phyloP scores from a whole-genome alignment of 1,139 yeast species.

The Citeromyces siamensis region DNA sequence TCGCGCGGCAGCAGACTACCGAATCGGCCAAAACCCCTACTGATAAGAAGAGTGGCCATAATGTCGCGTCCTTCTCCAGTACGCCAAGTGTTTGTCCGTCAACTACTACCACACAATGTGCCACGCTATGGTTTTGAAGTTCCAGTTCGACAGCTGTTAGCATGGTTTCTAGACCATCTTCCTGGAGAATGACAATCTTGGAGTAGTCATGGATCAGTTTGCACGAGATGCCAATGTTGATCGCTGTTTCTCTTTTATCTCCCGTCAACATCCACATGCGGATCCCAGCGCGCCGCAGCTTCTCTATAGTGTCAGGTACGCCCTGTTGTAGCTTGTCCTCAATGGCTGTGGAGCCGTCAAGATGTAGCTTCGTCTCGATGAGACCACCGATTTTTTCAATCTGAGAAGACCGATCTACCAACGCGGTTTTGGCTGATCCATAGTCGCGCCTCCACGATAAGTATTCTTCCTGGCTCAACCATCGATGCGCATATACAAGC shows the following conservation, averaged over 20 bases:
- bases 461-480: constrained; percentile 52
- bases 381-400: constrained; percentile 64
- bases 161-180: constrained; percentile 37
- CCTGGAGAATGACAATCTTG: constrained; percentile 64
- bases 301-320: constrained; percentile 88
- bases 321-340: constrained; percentile 96
- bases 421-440: constrained; percentile 65
- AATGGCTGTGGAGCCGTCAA: constrained; percentile 91
- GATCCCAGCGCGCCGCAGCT: constrained; percentile 84
- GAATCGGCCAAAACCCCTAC: constrained; percentile 83
- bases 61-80: constrained; percentile 59
- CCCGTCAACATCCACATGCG: constrained; percentile 98
- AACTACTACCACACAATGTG: constrained; percentile 87
- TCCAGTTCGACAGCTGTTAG: constrained; percentile 52
- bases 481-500: constrained; percentile 66
- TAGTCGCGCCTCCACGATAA: constrained; percentile 56
- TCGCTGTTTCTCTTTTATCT: constrained; percentile 95
- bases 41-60: constrained; percentile 68
- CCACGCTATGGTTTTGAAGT: constrained; percentile 57
- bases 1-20: constrained; percentile 90
- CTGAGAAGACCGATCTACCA: constrained; percentile 50
- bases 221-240: constrained; percentile 93
- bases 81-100: constrained; percentile 77
- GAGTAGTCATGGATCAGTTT: constrained; percentile 88
- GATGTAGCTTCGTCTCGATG: constrained; percentile 53